Evolutionary conservation across 2,329 filamentous ascomycete species (phyloP), one percentile per base, ranked within the genome.

Genomic region (Aspergillus oerlinghausenensis): DNA sequence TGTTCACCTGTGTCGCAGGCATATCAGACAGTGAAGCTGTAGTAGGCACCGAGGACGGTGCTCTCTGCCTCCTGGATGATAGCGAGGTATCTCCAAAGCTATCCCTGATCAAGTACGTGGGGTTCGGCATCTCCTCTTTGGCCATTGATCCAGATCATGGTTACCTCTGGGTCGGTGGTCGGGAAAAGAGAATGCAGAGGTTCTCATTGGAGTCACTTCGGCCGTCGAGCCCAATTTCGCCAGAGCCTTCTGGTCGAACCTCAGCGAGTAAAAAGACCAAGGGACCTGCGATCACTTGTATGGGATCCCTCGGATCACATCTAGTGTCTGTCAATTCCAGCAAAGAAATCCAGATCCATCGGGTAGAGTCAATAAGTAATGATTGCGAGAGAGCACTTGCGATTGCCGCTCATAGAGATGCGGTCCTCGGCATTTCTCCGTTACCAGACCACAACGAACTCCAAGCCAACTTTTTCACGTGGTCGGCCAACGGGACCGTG

Each of bases 61-160:
- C 95, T 67, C 80, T 99, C n/a, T 97, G 93, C 72, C 78, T 96
- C 29, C 79, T 97, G 32, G 89, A 97, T 60, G 89, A 96, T 63
- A 83, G 82, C 32, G 85, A 84, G 52, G 87, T 86, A 60, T 84
- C 86, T 60, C 88, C 89, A 72, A 89, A 85, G 63, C 77, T 97
- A 50, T 79, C 81, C 47, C 85, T 86, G 56, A 79, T 91, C 35
- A 80, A 86, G 40, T 82, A 84, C 48, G 78, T 88, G 35, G 85
- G 83, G 1, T 93, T 93, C 67, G 71, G 79, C 9, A 82, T 92
- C 54, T 84, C 81, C 3, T 89, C 89, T 45, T 82, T 91, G 56
- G 81, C 86, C 1, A 77, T 88, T 5, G 81, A 83, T 60, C 65
- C 70, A 17, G 82, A 82, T 50, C 80, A 82, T 11, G 77, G 80